Conservation (phyloP, 1,139 yeast species). For the Geotrichum phurueaensis region DNA sequence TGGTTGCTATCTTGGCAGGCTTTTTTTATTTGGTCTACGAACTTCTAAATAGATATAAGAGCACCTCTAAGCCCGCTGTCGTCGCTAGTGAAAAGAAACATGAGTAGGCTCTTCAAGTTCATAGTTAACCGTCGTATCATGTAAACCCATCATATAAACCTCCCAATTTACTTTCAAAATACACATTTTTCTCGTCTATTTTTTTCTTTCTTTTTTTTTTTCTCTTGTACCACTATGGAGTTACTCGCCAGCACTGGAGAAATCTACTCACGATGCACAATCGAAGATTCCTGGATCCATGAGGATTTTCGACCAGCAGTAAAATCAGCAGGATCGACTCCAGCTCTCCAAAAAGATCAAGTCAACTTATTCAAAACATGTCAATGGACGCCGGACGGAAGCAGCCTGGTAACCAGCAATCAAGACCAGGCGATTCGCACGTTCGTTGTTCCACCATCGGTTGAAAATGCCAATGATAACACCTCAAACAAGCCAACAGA, state of each 20-base stretch:
- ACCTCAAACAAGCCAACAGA: neutral
- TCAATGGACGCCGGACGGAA: slow-evolving; percentile 34
- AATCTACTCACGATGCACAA: slow-evolving; percentile 8
- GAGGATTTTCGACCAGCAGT: neutral
- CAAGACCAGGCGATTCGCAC: slow-evolving; percentile 31
- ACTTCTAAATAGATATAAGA: slow-evolving; percentile 2
- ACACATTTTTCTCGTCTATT: neutral
- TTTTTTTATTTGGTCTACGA: slow-evolving; percentile 34
- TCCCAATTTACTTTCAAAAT: neutral
- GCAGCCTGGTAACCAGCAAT: slow-evolving; percentile 29
- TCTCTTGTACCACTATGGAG: neutral
- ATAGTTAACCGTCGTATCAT: neutral
- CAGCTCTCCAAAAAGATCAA: neutral
- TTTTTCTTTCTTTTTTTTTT: neutral
- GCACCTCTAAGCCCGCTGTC: neutral
- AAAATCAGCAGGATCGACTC: neutral
- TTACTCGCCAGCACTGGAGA: slow-evolving; percentile 8
- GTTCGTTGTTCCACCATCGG: slow-evolving; percentile 30
- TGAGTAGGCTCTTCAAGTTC: neutral
- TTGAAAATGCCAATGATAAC: slow-evolving; percentile 18
- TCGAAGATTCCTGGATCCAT: slow-evolving; percentile 10
- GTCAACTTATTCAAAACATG: slow-evolving; percentile 14
- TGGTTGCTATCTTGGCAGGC: slow-evolving; percentile 32
- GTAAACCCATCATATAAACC: neutral
- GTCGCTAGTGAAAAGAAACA: neutral